A percentile compares a stretch with the other conserved stretches of the same genome.
Conservation (phyloP, 345 rosid genomes). For the Adansonia digitata region DNA sequence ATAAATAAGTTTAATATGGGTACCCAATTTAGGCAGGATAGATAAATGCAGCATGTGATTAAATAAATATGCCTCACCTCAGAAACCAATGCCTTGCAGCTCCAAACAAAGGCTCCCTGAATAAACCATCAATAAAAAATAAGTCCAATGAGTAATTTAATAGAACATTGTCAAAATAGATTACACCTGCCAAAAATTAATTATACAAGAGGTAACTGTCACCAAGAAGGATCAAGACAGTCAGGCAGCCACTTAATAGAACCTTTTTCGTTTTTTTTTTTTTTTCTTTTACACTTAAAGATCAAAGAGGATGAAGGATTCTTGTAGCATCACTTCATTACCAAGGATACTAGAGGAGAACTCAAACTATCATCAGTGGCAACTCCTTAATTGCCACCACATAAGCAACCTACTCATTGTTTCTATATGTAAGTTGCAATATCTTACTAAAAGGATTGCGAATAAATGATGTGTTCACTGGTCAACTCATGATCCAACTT, state of each 20-base stretch:
- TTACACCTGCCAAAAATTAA: neutral
- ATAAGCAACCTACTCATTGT: neutral
- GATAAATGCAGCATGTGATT: neutral
- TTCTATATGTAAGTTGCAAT: neutral
- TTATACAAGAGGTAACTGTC: neutral
- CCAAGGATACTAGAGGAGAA: neutral
- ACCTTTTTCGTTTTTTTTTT: too few species aligned
- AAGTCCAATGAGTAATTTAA: slow-evolving; percentile 6
- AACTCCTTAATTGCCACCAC: neutral
- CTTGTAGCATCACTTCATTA: neutral
- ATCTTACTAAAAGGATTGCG: neutral
- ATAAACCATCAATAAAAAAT: slow-evolving; percentile 14
- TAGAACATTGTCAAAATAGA: neutral
- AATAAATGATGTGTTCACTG: neutral
- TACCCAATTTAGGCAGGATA: neutral
- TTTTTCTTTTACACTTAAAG: neutral
- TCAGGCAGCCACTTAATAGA: neutral
- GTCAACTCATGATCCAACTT: neutral
- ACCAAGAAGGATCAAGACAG: neutral
- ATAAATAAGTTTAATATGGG: neutral
- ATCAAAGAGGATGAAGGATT: neutral
- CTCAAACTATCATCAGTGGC: neutral
- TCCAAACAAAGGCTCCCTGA: slow-evolving; percentile 96
- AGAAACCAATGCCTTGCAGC: slow-evolving; percentile 79
- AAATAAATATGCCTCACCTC: slow-evolving; percentile 52